These are phyloP conservation scores for Cutaneotrichosporon sp. DNA, from an alignment of 1,284 basidiomycete genomes.

Conservation along the genomic window DNA sequence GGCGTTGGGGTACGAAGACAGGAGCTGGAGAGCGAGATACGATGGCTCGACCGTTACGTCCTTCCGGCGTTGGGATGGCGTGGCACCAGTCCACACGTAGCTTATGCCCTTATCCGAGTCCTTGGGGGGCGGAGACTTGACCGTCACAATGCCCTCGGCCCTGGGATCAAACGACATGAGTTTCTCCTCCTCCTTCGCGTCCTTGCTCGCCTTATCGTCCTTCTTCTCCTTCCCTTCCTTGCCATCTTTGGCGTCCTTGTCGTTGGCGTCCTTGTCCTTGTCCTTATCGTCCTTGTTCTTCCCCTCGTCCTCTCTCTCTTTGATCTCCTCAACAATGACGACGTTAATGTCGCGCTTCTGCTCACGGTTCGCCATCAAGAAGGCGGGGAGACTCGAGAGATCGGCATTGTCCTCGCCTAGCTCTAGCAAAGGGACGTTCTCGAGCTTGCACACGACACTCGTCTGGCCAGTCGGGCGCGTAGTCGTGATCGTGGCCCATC, in stretches of 20 bases:
- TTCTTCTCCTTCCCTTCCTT: not conserved
- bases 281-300: not conserved
- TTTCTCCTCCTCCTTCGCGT: not conserved
- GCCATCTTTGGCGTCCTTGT: not conserved
- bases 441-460: slow-evolving; percentile 74
- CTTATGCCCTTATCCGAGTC: not conserved
- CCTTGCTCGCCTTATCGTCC: not conserved
- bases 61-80: slow-evolving; percentile 81
- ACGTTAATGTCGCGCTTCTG: slow-evolving; percentile 19
- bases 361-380: slow-evolving; percentile 66
- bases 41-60: slow-evolving; percentile 79
- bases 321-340: not conserved
- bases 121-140: not conserved
- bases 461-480: slow-evolving; percentile 87
- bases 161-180: not conserved
- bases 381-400: slow-evolving; percentile 63
- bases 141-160: slow-evolving; percentile 11
- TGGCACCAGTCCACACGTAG: slow-evolving; percentile 75
- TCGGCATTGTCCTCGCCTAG: slow-evolving; percentile 76
- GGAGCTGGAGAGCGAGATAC: slow-evolving; percentile 73
- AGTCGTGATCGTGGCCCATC: slow-evolving; percentile 85
- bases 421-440: slow-evolving; percentile 80
- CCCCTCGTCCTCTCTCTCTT: not conserved
- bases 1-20: slow-evolving; percentile 70
- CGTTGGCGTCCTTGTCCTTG: not conserved